Evolutionary conservation across 805 yeast species (phyloP), one percentile per base, ranked within the genome.

Genomic region (Phaffomyces opuntiae): DNA sequence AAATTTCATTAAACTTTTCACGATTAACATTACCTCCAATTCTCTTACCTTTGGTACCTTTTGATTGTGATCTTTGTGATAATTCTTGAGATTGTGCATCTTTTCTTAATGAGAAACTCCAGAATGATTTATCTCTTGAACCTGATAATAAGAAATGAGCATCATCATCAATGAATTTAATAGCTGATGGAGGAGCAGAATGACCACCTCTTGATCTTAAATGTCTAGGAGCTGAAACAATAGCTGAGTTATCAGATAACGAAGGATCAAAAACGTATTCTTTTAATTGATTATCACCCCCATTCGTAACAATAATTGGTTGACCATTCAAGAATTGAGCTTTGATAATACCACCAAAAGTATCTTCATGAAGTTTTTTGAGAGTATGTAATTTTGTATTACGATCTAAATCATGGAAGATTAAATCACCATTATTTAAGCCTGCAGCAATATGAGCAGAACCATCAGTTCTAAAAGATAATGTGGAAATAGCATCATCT

Each of bases 121-220:
- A 93, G 54, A 95, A 74, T 2, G 95, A 75, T 56, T 77, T 74
- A 65, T 93, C 99, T 51, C 81, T 75, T 0, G 97, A 87, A 2
- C 95, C 95, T 43, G 96, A 87, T 44, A 87, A 73, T 11, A 95
- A 60, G 63, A 80, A 87, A 65, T 95, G 99, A 3, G 96, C 80
- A 40, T 80, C 80, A 42, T 79, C 80, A 54, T 85, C 84, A 6
- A 95, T 87, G 64, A 93, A 93, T 24, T 70, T 68, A 36, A 93
- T 78, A 6, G 78, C 61, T 0, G 83, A 73, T 3, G 98, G 95
- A 4, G 99, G 96, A 29, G 86, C 83, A 5, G 96, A 80, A 63
- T 93, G 99, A n/a, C 99, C 99, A 56, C 97, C 98, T 61, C 99
- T 78, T 1, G 95, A 85, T 62, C 99, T 79, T 56, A 95, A 71